Base-by-base conservation (phyloP, 352 stramenopile species). In the Globisporangium yorkense region DNA sequence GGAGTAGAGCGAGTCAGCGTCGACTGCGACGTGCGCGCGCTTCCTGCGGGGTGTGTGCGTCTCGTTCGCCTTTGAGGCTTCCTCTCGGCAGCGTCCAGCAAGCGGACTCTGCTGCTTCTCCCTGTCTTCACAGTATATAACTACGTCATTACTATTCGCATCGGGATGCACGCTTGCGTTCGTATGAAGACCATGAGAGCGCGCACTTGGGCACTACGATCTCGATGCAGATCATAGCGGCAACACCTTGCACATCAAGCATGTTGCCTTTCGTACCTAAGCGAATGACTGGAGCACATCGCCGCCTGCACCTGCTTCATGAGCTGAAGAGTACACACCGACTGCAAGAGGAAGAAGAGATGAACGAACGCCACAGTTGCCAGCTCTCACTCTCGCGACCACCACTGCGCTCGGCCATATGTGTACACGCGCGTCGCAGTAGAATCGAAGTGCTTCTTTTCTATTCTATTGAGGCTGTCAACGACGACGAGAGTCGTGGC, bases 1-100 rank as follows among this genome's bases (percentile, higher is more conserved):
- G 74, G 78, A 88, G 77, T 91, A 88, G 63, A 56, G 44, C 27
- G 24, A 27, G 24, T 27, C 24, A 27, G 24, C 24, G 24, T 27
- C 24, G 24, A 27, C 24, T 27, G 24, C 24, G 4, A 10, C 12
- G 0, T 3, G 29, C 0, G 9, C 5, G 27, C 8, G 18, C 24
- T 18, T 16, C 15, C 10, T 9, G 51, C n/a, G 51, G 20, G 21
- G 41, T 31, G 27, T 9, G 6, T 20, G 27, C n/a, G 15, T 35
- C 46, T 12, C 16, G 24, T 10, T 39, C 16, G 47, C 37, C 24
- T 16, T 5, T 24, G 16, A 7, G 15, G 27, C 7, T 21, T 5
- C 27, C 46, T 61, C 16, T 39, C 52, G 16, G 10, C 46, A 27
- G 16, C 24, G 41, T 47, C 41, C 16, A 47, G 16, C 16, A 47